Base-by-base conservation (phyloP, 345 rosid genomes). In the Theobroma cacao region DNA sequence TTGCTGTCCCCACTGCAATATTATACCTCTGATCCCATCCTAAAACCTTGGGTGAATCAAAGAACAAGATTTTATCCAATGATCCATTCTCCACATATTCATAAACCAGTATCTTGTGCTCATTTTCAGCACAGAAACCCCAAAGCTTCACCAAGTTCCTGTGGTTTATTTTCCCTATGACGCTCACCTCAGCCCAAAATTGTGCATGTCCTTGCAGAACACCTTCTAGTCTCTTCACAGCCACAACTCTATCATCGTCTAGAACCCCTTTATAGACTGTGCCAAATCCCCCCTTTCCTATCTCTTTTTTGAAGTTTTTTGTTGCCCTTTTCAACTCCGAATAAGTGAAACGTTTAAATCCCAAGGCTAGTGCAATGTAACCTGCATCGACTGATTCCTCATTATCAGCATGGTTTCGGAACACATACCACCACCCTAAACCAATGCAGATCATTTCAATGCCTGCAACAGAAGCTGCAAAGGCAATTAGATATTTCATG, bases 221-320 rank as follows among this genome's bases (percentile, higher is more conserved):
- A 6, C 79, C 75, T 66, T 80, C 82, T 17, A 85, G 78, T 63
- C 81, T 69, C 64, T 85, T 85, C 7, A 85, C 83, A 3, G 85
- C 83, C 28, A 80, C 69, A 38, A n/a, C 73, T 41, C 75, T 70
- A 36, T 77, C 61, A 24, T 75, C 74, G 0, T 55, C 60, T n/a
- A 82, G 63, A 47, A 40, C 38, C 15, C 83, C 83, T 75, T 64
- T 65, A 67, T 73, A 82, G 13, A 82, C 85, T 3, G 61, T 70
- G 38, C 83, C 87, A 3, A 82, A 82, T 15, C 87, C 87, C 11
- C 87, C 87, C 7, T 50, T 72, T 14, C 85, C 87, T 24, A 74
- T 80, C 70, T 62, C 75, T 50, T 65, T 4, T 10, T 64, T 50
- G 78, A 82, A 85, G 70, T 82, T 65, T 59, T 34, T 66, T 18